Base-by-base conservation (phyloP, 805 yeast species). In the Blastobotrys terrestris region DNA sequence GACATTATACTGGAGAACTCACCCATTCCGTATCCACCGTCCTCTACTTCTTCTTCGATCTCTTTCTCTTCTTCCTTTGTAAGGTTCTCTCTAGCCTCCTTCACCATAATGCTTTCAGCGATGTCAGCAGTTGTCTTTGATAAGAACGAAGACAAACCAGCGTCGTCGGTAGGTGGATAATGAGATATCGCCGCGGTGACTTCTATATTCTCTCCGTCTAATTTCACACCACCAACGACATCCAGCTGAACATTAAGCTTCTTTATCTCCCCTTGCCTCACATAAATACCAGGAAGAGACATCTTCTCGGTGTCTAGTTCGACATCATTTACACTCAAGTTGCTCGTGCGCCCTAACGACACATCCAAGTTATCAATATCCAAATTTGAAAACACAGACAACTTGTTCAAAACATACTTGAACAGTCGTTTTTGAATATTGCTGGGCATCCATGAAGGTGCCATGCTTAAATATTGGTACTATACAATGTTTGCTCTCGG, bases 361-460 rank as follows among this genome's bases (percentile, higher is more conserved):
- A 91, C 89, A 62, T 89, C 94, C 50, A 91, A 67, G 63, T 89
- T 85, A 16, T 89, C 85, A 16, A 89, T 72, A 66, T 90, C 95
- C 19, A 90, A 78, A 58, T 84, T 86, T 1, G 96, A 85, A 63
- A 91, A 87, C 43, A 91, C 70, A 14, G 91, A 81, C 44, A 90
- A 78, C 67, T 88, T 92, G 64, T 86, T 87, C 21, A 91, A 76
- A 3, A 90, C 80, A 67, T 88, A 89, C 44, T 86, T 80, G 44
- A 91, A 77, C 40, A 90, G 77, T 60, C 95, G 74, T 69, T 87
- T 85, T 63, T 90, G 96, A 43, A 91, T 75, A 67, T 85, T 87
- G 66, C 84, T 92, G 4, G 95, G 92, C 67, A 87, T 77, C 95
- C 96, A 88, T 35, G 58, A 35, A 21, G 49, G 49, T 19, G 41